Evolutionary conservation across 208 protist species (phyloP), one percentile per base, ranked within the genome.

Genomic region (Leishmania guyanensis): DNA sequence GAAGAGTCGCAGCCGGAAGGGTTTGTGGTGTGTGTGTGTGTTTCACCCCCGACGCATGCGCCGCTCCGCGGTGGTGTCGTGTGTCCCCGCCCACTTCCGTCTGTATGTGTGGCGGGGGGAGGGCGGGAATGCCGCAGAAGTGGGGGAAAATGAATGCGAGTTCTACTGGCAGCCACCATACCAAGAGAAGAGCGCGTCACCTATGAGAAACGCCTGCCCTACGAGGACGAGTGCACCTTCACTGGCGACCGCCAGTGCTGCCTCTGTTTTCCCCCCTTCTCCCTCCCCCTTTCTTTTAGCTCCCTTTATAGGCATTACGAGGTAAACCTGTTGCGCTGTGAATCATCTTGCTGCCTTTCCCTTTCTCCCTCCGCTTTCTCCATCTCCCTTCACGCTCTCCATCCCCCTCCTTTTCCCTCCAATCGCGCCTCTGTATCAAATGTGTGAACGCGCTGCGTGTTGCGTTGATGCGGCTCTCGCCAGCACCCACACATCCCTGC

Each of bases 321-420:
- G 65, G 39, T 22, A 48, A 48, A 39, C 43, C 39, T 16, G 17
- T 76, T 81, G 3, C 78, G 79, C 43, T 85, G 16, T 51, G 29
- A 26, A 9, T 58, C 10, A 4, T 73, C n/a, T 3, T 51, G 60
- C 22, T 4, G 75, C 46, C 5, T 0, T 9, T 17, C 14, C 29
- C 62, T 39, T 29, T 43, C 29, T 39, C 62, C 29, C 4, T 68
- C 14, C 33, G 33, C 64, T 12, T 3, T 39, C 64, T 68, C 64
- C 64, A 33, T 39, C n/a, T 39, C 64, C n/a, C 64, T 22, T 51
- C 26, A 36, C 48, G 39, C 29, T 48, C n/a, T 12, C 22, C 43
- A 22, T 72, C 66, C 26, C 46, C 65, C 72, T 48, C 72, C 53
- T 74, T 73, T 69, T 70, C 48, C 54, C 17, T 50, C 43, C 22